phyloP scores from a whole-genome alignment of 768 basidiomycete species.

The Tylopilus rubrobrunneus region DNA sequence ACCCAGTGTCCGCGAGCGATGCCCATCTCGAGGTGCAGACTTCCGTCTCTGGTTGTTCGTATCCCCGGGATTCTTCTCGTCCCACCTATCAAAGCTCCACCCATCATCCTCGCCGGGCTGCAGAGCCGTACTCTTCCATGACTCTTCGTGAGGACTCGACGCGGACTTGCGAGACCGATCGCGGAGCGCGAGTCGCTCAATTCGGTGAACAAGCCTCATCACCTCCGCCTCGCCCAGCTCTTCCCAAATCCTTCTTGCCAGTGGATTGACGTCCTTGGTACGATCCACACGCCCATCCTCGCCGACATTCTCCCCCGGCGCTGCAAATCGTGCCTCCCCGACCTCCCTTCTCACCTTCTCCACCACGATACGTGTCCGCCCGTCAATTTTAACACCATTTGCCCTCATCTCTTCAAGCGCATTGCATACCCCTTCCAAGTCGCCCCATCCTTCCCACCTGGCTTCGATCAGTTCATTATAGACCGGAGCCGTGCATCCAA shows the following conservation, averaged over 20 bases:
- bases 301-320: slow-evolving; percentile 5
- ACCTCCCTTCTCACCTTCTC: slow-evolving; percentile 64
- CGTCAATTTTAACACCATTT: slow-evolving; percentile 70
- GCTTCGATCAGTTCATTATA: slow-evolving; percentile 88
- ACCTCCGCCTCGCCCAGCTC: slow-evolving; percentile 47
- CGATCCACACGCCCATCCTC: neutral
- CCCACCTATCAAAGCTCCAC: slow-evolving; percentile 53
- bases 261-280: slow-evolving; percentile 24
- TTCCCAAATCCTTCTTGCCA: slow-evolving; percentile 39
- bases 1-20: neutral
- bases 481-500: slow-evolving; percentile 82
- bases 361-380: slow-evolving; percentile 54
- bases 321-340: slow-evolving; percentile 49
- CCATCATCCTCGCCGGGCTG: slow-evolving; percentile 32
- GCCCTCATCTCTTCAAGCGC: slow-evolving; percentile 78
- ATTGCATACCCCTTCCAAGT: slow-evolving; percentile 68
- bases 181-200: slow-evolving; percentile 43
- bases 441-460: slow-evolving; percentile 82
- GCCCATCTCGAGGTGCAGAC: neutral
- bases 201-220: slow-evolving; percentile 46
- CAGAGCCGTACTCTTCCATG: slow-evolving; percentile 44
- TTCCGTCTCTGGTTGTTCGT: neutral
- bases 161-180: slow-evolving; percentile 15
- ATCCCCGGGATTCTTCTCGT: neutral
- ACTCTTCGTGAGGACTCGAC: slow-evolving; percentile 14